phyloP scores from a whole-genome alignment of 352 stramenopile genomes.

The Thraustotheca clavata region DNA sequence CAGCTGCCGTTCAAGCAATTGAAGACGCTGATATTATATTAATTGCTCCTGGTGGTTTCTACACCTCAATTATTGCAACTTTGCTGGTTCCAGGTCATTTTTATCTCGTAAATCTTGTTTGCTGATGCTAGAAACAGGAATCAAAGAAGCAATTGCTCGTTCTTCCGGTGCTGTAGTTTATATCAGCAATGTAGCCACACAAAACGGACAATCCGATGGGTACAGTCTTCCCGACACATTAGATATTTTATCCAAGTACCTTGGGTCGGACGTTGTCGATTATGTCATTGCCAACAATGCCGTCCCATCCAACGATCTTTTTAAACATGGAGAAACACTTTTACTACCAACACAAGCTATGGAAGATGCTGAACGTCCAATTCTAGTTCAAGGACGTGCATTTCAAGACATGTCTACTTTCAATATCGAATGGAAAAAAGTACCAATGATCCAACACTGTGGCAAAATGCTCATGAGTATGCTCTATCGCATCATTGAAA shows the following conservation, averaged over 20 bases:
- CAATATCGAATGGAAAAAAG: slow-evolving; percentile 67
- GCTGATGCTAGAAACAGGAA: slow-evolving; percentile 21
- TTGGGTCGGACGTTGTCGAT: slow-evolving; percentile 66
- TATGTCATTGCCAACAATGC: slow-evolving; percentile 83
- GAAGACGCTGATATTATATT: slow-evolving; percentile 82
- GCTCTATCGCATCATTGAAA: slow-evolving; percentile 81
- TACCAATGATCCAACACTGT: slow-evolving; percentile 79
- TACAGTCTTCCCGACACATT: slow-evolving; percentile 67
- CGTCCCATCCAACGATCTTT: slow-evolving; percentile 41
- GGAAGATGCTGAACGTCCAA: slow-evolving; percentile 38
- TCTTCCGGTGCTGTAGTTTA: slow-evolving; percentile 68
- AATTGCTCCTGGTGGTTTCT: slow-evolving; percentile 72
- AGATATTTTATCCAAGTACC: slow-evolving; percentile 50
- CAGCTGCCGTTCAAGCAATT: slow-evolving; percentile 65
- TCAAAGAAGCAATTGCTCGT: slow-evolving; percentile 64
- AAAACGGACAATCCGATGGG: slow-evolving; percentile 71
- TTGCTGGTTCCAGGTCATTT: slow-evolving; percentile 53
- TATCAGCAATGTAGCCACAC: slow-evolving; percentile 80
- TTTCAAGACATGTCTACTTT: slow-evolving; percentile 53
- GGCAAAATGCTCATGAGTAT: slow-evolving; percentile 66
- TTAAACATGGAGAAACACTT: slow-evolving; percentile 64
- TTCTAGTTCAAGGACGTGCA: slow-evolving; percentile 67
- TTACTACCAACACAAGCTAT: slow-evolving; percentile 60
- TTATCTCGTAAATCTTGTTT: neutral
- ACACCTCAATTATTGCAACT: slow-evolving; percentile 79